phyloP scores from a whole-genome alignment of 2,329 filamentous ascomycete genomes.

The Trichocomaceae sp. region DNA sequence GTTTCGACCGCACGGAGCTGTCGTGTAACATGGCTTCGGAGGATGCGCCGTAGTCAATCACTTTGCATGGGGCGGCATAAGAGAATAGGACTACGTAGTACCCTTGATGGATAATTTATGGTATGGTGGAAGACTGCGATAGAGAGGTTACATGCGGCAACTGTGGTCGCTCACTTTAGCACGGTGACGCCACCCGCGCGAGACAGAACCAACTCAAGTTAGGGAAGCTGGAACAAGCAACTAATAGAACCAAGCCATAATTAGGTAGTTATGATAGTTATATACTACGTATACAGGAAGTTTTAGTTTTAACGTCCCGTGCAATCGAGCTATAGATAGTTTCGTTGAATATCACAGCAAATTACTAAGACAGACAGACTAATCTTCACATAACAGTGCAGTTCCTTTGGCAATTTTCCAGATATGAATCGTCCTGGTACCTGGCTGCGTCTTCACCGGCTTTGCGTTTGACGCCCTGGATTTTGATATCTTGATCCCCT shows the following conservation, averaged over 20 bases:
- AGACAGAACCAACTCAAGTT: no score
- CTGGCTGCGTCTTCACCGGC: constrained; percentile 35
- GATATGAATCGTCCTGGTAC: constrained; percentile 67
- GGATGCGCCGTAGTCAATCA: constrained; percentile 1
- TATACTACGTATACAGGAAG: no score
- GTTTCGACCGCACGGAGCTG: constrained; percentile 3
- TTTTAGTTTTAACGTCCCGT: no score
- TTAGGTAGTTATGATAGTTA: no score
- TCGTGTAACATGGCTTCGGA: constrained; percentile 7
- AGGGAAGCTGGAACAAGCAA: no score
- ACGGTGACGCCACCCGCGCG: no score
- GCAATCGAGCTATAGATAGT: neutral
- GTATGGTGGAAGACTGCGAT: neutral
- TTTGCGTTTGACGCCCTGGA: constrained; percentile 66
- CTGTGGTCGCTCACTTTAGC: no score
- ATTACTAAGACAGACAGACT: neutral
- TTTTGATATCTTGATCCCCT: constrained; percentile 71
- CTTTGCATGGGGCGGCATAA: neutral
- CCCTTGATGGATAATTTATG: no score
- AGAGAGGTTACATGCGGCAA: no score
- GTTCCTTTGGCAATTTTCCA: constrained; percentile 54
- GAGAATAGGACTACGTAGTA: no score
- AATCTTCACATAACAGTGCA: constrained; percentile 46
- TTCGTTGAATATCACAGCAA: neutral
- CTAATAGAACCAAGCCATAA: no score